phyloP scores from a whole-genome alignment of 2,329 filamentous ascomycete species.

The Apiospora sp. region DNA sequence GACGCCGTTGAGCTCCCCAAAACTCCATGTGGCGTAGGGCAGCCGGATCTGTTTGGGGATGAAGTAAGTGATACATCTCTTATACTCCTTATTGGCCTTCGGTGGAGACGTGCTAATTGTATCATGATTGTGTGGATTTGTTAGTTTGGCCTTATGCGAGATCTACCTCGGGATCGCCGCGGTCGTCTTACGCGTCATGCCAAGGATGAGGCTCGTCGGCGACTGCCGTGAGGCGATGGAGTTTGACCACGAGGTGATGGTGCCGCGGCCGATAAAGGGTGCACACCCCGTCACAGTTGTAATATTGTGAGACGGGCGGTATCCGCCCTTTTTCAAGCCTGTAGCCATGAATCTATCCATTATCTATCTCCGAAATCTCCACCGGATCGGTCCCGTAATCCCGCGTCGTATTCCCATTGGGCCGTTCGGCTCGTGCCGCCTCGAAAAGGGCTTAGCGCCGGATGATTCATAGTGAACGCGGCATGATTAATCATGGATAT shows the following conservation, averaged over 20 bases:
- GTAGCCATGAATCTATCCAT: no score
- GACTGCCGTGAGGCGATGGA: slow-evolving; percentile 36
- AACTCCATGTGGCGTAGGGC: no score
- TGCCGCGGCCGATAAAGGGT: slow-evolving; percentile 29
- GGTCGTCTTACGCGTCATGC: slow-evolving; percentile 35
- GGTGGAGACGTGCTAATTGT: no score
- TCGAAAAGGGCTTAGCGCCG: not conserved
- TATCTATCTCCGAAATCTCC: no score
- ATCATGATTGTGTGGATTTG: not conserved
- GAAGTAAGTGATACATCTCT: slow-evolving; percentile 36
- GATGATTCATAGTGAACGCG: slow-evolving; percentile 14
- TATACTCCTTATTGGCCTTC: slow-evolving; percentile 35
- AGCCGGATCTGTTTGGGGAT: slow-evolving; percentile 52
- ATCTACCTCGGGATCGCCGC: slow-evolving; percentile 35
- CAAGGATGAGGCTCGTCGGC: slow-evolving; percentile 35
- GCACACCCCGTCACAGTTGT: not conserved
- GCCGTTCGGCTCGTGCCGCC: not conserved
- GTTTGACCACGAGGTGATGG: slow-evolving; percentile 39
- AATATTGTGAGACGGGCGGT: no score
- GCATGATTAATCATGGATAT: not conserved
- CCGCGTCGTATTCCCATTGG: not conserved
- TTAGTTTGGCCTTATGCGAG: slow-evolving; percentile 33
- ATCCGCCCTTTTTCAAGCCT: no score
- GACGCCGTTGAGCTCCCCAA: no score
- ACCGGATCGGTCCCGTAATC: no score